Base-by-base conservation (phyloP, 805 yeast species). In the Metschnikowia bowlesiae region DNA sequence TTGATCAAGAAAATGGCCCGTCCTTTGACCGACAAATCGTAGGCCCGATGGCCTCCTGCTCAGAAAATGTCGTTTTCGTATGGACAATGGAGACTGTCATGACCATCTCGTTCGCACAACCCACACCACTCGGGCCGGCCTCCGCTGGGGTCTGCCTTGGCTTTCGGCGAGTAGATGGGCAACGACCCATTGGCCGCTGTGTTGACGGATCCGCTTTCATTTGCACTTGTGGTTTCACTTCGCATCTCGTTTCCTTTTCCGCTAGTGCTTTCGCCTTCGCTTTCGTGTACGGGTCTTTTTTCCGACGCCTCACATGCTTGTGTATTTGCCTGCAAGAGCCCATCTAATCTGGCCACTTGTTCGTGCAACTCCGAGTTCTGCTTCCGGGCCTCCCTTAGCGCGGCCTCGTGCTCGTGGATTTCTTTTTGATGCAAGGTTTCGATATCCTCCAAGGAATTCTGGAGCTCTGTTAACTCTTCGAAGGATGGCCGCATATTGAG, bases 51-150 rank as follows among this genome's bases (percentile, higher is more conserved):
- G 13, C 34, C 13, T 18, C 9, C 13, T 13, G 38, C 38, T 44
- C 44, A 78, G 54, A 76, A 80, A 51, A 78, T 69, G 55, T 81
- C 85, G 56, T 80, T 79, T 57, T 85, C 95, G 63, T 81, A 89
- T 0, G 97, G 97, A 67, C 99, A 92, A 49, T 89, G 89, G 31
- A 84, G 74, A 55, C 94, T 86, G 44, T 83, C 84, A 63, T 92
- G 99, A 0, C 98, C 99, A 41, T 81, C 83, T 48, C 89, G 73
- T 65, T 92, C 98, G 69, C 99, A 92, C 47, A 89, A 73, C 0
- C 96, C 96, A 70, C 99, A 92, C 96, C 97, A 92, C 54, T 81
- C 76, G 29, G 71, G 71, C 40, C 91, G 76, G 1, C 96, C 96
- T 2, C 81, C 82, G 0, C 90, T 75, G 0, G 91, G 86, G 63